phyloP scores from a whole-genome alignment of 2,329 filamentous ascomycete genomes.

The Knufia petricola region DNA sequence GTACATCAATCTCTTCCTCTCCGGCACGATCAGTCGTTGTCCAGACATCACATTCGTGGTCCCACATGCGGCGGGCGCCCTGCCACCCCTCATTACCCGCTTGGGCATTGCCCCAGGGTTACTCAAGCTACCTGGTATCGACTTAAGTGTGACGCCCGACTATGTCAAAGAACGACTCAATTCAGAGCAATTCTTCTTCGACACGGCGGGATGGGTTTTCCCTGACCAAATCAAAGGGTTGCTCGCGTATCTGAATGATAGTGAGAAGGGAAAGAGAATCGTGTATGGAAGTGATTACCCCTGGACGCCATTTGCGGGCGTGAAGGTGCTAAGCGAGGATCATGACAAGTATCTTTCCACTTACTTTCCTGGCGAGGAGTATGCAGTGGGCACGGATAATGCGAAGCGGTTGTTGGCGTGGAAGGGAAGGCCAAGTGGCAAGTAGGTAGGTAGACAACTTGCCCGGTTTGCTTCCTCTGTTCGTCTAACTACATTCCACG shows the following conservation, averaged over 20 bases:
- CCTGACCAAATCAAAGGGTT: slow-evolving; percentile 20
- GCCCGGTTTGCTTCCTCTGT: no score
- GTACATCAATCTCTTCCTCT: slow-evolving; percentile 41
- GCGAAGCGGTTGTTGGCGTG: slow-evolving; percentile 15
- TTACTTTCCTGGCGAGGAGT: slow-evolving; percentile 17
- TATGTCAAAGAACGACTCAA: slow-evolving; percentile 21
- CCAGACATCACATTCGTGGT: slow-evolving; percentile 41
- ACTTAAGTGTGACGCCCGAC: slow-evolving; percentile 12
- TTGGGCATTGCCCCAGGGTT: slow-evolving; percentile 15
- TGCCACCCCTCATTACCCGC: slow-evolving; percentile 27
- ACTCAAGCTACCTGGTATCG: slow-evolving; percentile 18
- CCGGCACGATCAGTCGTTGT: slow-evolving; percentile 37
- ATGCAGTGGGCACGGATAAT: slow-evolving; percentile 17
- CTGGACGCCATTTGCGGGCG: slow-evolving; percentile 15
- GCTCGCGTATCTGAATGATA: slow-evolving; percentile 15
- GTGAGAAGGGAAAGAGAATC: slow-evolving; percentile 15
- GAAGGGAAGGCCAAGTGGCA: not conserved
- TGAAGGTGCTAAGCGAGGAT: slow-evolving; percentile 14
- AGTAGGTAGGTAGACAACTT: not conserved
- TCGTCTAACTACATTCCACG: no score
- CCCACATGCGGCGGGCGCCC: slow-evolving; percentile 39
- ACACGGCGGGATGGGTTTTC: slow-evolving; percentile 22
- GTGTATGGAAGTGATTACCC: slow-evolving; percentile 22
- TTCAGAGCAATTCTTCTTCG: slow-evolving; percentile 21
- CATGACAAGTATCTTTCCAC: slow-evolving; percentile 18